Base-by-base conservation (phyloP, 257 asterid genomes). In the Misopates orontium region DNA sequence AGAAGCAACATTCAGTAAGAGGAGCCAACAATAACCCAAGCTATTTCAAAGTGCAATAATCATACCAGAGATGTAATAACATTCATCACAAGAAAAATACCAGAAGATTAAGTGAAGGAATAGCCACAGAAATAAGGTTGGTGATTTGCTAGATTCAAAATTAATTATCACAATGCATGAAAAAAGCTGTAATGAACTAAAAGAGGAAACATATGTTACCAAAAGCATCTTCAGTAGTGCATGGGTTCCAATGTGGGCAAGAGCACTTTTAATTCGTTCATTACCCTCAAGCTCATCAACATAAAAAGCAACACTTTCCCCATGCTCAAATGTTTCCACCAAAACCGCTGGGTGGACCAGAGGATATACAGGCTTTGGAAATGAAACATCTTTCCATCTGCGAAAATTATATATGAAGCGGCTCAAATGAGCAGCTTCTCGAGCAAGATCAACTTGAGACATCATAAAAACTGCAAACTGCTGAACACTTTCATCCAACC, bases 341-440 rank as follows among this genome's bases (percentile, higher is more conserved):
- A 90, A 69, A 52, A 90, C 97, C 61, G 96, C 87, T 9, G 97
- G 97, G 78, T 90, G 97, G 16, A 90, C 96, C 44, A 90, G 74
- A 14, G 97, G 97, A 79, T 90, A 87, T 13, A 87, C 85, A n/a
- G 96, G 97, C 80, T 84, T 87, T 0, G 97, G 97, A 74, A 90
- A 90, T 22, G 97, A 87, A 39, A 87, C 95, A 22, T 90, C 86
- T 73, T 64, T 90, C 95, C 96, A 90, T 39, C 85, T 78, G n/a
- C 96, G 89, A 54, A 90, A 90, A 78, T 87, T 90, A 70, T 87
- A 87, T 71, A 75, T 87, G 73, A 90, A 84, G 66, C 96, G 95
- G 80, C 95, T 90, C 79, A 90, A 77, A 72, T 90, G 86, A 62
- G 96, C 89, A 75, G 95, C 97, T 81, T 87, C 97, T 20, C 95